Base-by-base conservation (phyloP, 2,329 filamentous ascomycete species). In the Colletotrichum sp. region DNA sequence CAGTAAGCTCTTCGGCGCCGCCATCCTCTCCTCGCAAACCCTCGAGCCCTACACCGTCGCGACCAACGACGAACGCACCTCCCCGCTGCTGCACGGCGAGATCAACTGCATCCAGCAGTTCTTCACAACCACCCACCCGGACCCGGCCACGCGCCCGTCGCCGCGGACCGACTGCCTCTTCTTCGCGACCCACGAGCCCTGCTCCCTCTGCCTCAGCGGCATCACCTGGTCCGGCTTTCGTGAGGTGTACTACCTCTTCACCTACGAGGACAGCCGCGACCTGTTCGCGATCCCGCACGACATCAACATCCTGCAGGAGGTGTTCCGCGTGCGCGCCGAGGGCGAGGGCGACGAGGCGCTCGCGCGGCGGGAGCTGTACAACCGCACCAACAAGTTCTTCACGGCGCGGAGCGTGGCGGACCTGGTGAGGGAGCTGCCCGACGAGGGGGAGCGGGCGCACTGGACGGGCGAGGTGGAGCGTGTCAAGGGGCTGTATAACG, bases 101-200 rank as follows among this genome's bases (percentile, higher is more conserved):
- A 90, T 91, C 81, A 90, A 91, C 81, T 91, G 90, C 84, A 91
- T 92, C 81, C 89, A 91, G 78, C 82, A 87, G 36, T 91, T 91
- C 83, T 91, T 90, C 82, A 84, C 85, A 0, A 79, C 80, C 2
- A 79, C 79, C 24, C 82, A 83, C 74, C 80, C 84, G 14, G 76
- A 81, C 62, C 78, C 86, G 4, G 74, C 80, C 43, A 78, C 82
- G 13, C 84, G 87, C 1, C 86, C 87, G 0, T 81, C 81, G 48
- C 83, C 86, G 3, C 76, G 78, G 6, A 81, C 82, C 10, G 88
- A 89, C 78, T 91, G 89, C 82, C 79, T 92, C 79, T 91, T 92
- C 83, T 86, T 91, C 74, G 88, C 89, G 6, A 91, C 90, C 0
- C 90, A 91, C 79, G 90, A 92, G 82, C 90, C 90, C 2, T 91